Base-by-base conservation (phyloP, 192 early-diverging fungal species). In the Umbelopsis sp. region DNA sequence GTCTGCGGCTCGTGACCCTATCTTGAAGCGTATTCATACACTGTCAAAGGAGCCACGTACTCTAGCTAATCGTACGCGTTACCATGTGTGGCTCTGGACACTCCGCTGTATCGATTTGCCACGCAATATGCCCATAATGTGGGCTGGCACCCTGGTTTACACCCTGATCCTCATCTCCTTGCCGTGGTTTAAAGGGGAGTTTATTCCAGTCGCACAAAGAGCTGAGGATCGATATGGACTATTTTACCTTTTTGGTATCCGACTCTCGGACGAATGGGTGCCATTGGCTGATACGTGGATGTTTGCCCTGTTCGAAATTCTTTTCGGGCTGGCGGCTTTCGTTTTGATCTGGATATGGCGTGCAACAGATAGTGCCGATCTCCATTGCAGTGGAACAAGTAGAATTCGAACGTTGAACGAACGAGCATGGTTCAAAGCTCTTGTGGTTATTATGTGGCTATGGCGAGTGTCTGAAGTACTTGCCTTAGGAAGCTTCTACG, bases 151-250 rank as follows among this genome's bases (percentile, higher is more conserved):
- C 44, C 75, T 56, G 34, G 66, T 75, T 34, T 82, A 82, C 51
- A 56, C 80, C 4, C 71, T 86, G 62, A 67, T 81, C 17, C 66
- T 88, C 2, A 74, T 87, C 2, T 74, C 85, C 11, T 79, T 88
- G 4, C 92, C 92, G 0, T 87, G 91, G 88, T 93, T 93, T 56
- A 54, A 83, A 9, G 93, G 90, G 2, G 82, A 86, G 3, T 82
- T 95, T 70, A 86, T 95, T 11, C 90, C 92, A 0, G 71, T 73
- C 3, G 71, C 54, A 9, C 74, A 69, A 62, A 56, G 26, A 16
- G 22, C 54, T 11, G n/a, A 66, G 25, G 74, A 75, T 51, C 45
- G 87, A 54, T 62, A 76, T 17, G 89, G 88, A 0, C 77, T 75
- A 0, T 83, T 89, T 32, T 91, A 88, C 47, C 53, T 84, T 6